Evolutionary conservation across 2,329 filamentous ascomycete genomes (phyloP).

Genomic region (Pestalotiopsis sp.): DNA sequence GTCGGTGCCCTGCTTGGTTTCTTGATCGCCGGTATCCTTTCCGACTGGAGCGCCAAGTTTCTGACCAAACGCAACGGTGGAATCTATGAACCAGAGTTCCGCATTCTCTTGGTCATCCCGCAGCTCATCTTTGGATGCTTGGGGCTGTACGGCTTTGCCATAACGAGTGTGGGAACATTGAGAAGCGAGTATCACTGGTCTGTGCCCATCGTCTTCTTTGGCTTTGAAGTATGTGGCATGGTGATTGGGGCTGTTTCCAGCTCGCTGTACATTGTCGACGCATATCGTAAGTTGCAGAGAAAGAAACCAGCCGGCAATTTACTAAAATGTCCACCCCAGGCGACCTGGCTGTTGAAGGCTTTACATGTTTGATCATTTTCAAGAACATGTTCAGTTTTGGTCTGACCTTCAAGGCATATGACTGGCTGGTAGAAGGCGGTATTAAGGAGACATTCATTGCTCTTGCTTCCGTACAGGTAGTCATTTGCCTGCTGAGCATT

Average conservation of each 20-base stretch:
- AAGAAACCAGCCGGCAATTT: slow-evolving; percentile 7
- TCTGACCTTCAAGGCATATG: slow-evolving; percentile 80
- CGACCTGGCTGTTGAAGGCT: slow-evolving; percentile 82
- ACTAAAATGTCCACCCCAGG: slow-evolving; percentile 35
- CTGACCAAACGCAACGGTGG: slow-evolving; percentile 78
- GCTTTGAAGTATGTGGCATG: slow-evolving; percentile 84
- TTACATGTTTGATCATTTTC: slow-evolving; percentile 88
- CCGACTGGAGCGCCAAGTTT: slow-evolving; percentile 70
- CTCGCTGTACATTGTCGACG: slow-evolving; percentile 88
- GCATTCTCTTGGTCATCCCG: slow-evolving; percentile 79
- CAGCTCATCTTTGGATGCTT: slow-evolving; percentile 77
- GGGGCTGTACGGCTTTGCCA: slow-evolving; percentile 83
- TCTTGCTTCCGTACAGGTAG: slow-evolving; percentile 76
- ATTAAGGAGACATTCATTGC: slow-evolving; percentile 65
- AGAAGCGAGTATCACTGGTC: slow-evolving; percentile 65
- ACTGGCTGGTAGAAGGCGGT: slow-evolving; percentile 75
- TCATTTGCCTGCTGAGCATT: slow-evolving; percentile 72
- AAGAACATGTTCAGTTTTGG: slow-evolving; percentile 93
- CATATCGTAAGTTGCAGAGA: slow-evolving; percentile 68
- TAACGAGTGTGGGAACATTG: slow-evolving; percentile 64
- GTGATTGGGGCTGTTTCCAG: slow-evolving; percentile 86
- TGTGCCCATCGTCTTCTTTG: slow-evolving; percentile 80
- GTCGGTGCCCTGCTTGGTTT: slow-evolving; percentile 81
- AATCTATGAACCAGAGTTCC: slow-evolving; percentile 89
- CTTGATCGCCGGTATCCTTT: slow-evolving; percentile 69